Base-by-base conservation (phyloP, 352 stramenopile species). In the Blastocystis sp. region DNA sequence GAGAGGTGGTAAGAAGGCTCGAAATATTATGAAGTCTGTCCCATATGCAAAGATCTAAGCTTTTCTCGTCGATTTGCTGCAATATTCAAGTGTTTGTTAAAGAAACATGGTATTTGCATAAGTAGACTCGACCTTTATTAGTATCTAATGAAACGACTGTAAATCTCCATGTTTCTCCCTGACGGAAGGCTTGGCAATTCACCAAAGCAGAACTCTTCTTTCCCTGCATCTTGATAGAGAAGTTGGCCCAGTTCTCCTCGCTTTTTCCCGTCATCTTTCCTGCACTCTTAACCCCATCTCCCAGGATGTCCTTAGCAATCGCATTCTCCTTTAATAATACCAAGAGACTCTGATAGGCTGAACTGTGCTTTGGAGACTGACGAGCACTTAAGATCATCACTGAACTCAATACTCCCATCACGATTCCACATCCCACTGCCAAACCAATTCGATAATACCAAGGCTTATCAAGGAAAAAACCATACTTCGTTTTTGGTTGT, bases 161-260 rank as follows among this genome's bases (percentile, higher is more conserved):
- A 57, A 84, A 84, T 11, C 73, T 44, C 73, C 73, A 84, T 15
- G 15, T 54, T 24, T 84, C 73, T 11, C 73, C 73, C 48, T 84
- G 73, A 6, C 73, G 73, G 56, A 84, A 84, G 0, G 73, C 73
- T 51, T 84, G 73, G 13, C 48, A 64, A 44, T 68, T 66, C 44
- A 84, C 73, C 1, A 44, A 37, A 22, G 48, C 73, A 0, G 51
- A 40, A 13, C 73, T 44, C 73, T 84, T 84, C 33, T 84, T 84
- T 1, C 73, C 73, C 13, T 56, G n/a, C 73, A 84, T 84, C 73
- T 84, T 84, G 48, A 84, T 68, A n/a, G 73, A 84, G 73, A 84
- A 84, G 33, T 84, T 84, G 22, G 73, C 73, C 73, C 73, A 84
- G 51, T 68, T 84, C 73, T 84, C 73, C 73, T 84, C 73, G 51